Conservation (phyloP, 1,284 basidiomycete genomes). For the Uromyces viciae-fabae region DNA sequence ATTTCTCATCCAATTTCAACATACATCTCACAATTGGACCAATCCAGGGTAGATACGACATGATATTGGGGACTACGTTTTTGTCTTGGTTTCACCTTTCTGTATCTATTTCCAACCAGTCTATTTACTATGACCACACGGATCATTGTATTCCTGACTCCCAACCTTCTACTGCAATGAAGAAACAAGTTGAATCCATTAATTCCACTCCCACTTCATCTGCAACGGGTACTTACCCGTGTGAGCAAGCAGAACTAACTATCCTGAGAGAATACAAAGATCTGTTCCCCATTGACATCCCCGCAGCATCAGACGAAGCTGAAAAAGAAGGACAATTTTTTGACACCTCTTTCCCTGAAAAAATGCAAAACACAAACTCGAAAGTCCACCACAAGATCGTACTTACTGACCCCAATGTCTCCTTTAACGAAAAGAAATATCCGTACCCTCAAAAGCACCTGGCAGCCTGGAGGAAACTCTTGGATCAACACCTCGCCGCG, state of each 20-base stretch:
- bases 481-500: conserved; percentile 5
- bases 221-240: neutral
- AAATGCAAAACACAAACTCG: neutral
- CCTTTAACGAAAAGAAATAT: neutral
- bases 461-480: neutral
- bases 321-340: neutral
- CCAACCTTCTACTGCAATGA: too few relatives aligned
- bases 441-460: conserved; percentile 9
- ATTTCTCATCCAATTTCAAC: neutral
- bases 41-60: neutral
- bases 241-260: neutral
- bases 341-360: neutral
- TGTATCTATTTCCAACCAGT: neutral
- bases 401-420: neutral
- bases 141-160: neutral
- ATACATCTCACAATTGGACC: neutral
- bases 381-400: conserved; percentile 9
- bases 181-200: neutral
- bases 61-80: conserved; percentile 8
- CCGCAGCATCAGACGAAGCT: neutral
- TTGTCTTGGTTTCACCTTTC: neutral
- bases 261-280: neutral
- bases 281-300: conserved; percentile 4
- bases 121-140: neutral
- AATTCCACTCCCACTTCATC: too few relatives aligned